These are phyloP conservation scores for Neofusicoccum sp. DNA, from an alignment of 2,329 filamentous ascomycete species.

Conservation along the genomic window DNA sequence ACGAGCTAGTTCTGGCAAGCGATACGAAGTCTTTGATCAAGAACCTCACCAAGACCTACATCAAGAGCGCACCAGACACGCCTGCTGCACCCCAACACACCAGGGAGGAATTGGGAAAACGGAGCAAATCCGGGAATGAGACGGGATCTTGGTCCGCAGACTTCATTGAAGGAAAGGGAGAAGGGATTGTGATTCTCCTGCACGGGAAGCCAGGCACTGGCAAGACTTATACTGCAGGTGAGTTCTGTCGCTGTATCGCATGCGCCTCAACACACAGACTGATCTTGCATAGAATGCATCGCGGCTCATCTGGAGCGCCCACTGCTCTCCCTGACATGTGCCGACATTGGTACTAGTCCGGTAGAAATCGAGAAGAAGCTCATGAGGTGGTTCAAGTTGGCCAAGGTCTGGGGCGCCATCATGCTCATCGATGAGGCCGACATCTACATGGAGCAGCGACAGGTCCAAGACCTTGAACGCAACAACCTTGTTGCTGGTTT, in stretches of 20 bases:
- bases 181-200: not conserved
- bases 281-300: conserved; percentile 34
- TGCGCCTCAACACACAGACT: not conserved
- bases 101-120: no score
- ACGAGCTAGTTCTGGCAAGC: not conserved
- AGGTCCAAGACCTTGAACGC: conserved; percentile 32
- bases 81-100: no score
- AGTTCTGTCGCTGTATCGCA: not conserved
- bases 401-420: conserved; percentile 30
- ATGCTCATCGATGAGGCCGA: conserved; percentile 40
- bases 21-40: not conserved
- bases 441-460: conserved; percentile 40
- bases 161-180: not conserved
- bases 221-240: conserved; percentile 34
- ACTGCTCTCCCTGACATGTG: conserved; percentile 35
- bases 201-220: conserved; percentile 19
- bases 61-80: no score
- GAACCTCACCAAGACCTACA: not conserved
- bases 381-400: conserved; percentile 26
- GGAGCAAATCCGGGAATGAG: no score
- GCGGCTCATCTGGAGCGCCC: conserved; percentile 35
- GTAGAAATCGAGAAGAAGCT: conserved; percentile 17
- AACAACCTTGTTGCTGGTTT: conserved; percentile 40
- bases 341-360: conserved; percentile 30
- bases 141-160: conserved; percentile 7